Evolutionary conservation across 768 basidiomycete species (phyloP).

Genomic region (Mrakia hoshinonis): DNA sequence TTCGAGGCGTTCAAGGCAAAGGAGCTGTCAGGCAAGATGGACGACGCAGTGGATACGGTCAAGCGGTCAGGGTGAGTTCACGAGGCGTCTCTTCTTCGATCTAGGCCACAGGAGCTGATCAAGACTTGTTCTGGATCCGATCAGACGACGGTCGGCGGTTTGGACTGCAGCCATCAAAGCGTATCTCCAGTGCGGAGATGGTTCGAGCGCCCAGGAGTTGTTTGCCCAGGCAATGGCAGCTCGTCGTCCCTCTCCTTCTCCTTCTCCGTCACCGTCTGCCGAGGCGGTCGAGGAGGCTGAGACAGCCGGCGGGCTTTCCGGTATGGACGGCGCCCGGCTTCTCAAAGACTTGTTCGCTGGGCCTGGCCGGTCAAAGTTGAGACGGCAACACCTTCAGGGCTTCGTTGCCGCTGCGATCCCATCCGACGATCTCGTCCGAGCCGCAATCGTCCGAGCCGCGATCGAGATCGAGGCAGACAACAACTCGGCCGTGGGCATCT

Average conservation of each 20-base stretch:
- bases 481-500: no score
- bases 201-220: neutral
- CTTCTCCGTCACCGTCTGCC: neutral
- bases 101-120: neutral
- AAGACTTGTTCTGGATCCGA: no score
- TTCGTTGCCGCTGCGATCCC: neutral
- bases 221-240: neutral
- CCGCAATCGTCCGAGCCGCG: neutral
- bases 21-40: neutral
- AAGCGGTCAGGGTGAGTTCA: neutral
- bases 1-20: neutral
- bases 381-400: no score
- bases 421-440: neutral
- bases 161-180: neutral
- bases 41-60: neutral
- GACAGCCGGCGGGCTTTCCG: no score
- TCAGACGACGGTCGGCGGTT: neutral
- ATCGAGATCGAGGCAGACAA: neutral
- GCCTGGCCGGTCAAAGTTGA: no score
- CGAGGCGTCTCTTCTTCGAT: neutral
- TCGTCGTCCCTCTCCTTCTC: neutral
- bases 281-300: neutral
- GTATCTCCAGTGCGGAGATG: neutral
- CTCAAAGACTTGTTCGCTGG: no score
- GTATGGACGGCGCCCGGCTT: no score